Base-by-base conservation (phyloP, 1,139 yeast species). In the Debaryomyces fabryi region DNA sequence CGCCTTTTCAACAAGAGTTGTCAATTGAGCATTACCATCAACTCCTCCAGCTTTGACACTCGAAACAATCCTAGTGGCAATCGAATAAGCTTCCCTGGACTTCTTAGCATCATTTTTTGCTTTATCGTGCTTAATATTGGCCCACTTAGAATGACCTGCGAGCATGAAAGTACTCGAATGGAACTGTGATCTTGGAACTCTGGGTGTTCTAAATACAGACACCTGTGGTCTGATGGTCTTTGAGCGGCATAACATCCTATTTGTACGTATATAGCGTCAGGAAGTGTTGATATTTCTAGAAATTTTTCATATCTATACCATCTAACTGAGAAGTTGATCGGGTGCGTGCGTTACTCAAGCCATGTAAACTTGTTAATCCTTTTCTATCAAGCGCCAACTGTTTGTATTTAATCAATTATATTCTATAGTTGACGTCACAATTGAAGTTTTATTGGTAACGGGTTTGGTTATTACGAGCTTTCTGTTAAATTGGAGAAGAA, bases 101-200 rank as follows among this genome's bases (percentile, higher is more conserved):
- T 82, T 82, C 52, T 81, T 83, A 13, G 92, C 89, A 67, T 93
- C 99, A 62, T 91, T 90, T 55, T 90, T 89, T 49, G 96, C 96
- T 69, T 93, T 93, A 64, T 89, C 96, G 61, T 91, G 97, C 62
- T 91, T 86, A 56, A 93, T 93, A 47, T 89, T 90, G 39, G 96
- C 89, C 99, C 99, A 93, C 68, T 92, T 93, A 38, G 89, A 86
- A 66, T 93, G 99, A 0, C 99, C 96, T 0, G 86, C 82, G 6
- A 54, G 47, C 4, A 46, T 25, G 0, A 44, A 6, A 1, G 50
- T 7, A 20, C 56, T 42, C 13, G 58, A 45, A 39, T 63, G 62
- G 38, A 68, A 53, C 39, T 18, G 33, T 4, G n/a, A 18, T 6
- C 7, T 40, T 18, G 37, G 10, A 18, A 27, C 12, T 13, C 29